A percentile compares a stretch with the other conserved stretches of the same genome.
Conservation (phyloP, 441 rosid species). For the Eruca vesicaria region DNA sequence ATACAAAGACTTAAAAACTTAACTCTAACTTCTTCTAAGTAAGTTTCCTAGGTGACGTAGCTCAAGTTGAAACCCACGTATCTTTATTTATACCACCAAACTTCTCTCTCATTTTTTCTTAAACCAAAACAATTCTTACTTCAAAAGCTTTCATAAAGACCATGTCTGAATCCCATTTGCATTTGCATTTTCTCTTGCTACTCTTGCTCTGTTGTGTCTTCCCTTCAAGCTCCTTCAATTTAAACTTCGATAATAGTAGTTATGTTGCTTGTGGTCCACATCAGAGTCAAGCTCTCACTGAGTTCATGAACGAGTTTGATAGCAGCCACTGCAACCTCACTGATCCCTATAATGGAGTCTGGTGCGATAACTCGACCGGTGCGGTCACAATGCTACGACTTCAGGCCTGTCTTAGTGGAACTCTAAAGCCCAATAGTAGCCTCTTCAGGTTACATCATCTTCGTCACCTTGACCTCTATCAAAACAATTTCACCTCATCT, state of each 20-base stretch:
- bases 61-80: no score
- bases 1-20: no score
- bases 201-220: no score
- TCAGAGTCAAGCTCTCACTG: not conserved
- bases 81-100: no score
- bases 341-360: not conserved
- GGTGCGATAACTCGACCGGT: not conserved
- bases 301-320: not conserved
- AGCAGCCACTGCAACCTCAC: not conserved
- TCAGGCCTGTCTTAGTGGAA: not conserved
- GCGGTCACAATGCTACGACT: not conserved
- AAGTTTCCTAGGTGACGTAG: no score
- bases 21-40: no score
- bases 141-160: no score
- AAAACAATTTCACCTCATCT: no score
- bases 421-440: not conserved
- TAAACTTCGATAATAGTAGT: not conserved
- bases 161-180: no score
- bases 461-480: not conserved
- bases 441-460: not conserved
- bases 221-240: not conserved
- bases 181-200: no score
- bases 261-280: not conserved
- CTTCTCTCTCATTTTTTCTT: no score
- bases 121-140: no score